Percentiles rank a stretch among this genome's conserved stretches.
phyloP scores from a whole-genome alignment of 2,329 filamentous ascomycete genomes.

The Cyphellophora attinorum region DNA sequence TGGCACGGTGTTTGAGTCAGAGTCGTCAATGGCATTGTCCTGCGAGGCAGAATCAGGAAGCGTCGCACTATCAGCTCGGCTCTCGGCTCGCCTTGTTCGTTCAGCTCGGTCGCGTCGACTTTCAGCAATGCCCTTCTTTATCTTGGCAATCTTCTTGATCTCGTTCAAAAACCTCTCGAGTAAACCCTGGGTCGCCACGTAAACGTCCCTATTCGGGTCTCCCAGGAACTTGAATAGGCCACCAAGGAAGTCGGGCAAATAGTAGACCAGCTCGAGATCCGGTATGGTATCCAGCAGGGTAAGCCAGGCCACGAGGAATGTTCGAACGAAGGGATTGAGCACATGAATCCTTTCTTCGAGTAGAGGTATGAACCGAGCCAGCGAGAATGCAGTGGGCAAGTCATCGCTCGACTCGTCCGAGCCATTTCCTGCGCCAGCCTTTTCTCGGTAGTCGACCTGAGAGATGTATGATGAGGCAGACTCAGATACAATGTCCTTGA shows the following conservation, averaged over 20 bases:
- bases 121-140: slow-evolving; percentile 86
- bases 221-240: slow-evolving; percentile 87
- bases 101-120: slow-evolving; percentile 60
- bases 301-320: slow-evolving; percentile 94
- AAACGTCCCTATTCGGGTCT: slow-evolving; percentile 87
- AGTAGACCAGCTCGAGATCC: slow-evolving; percentile 87
- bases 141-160: slow-evolving; percentile 85
- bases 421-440: slow-evolving; percentile 29
- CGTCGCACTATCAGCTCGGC: slow-evolving; percentile 23
- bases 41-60: slow-evolving; percentile 9
- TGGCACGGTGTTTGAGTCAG: slow-evolving; percentile 40
- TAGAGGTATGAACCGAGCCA: slow-evolving; percentile 82
- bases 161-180: slow-evolving; percentile 85
- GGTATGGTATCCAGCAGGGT: slow-evolving; percentile 91
- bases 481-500: slow-evolving; percentile 94
- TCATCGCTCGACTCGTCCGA: slow-evolving; percentile 29
- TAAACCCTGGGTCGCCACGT: slow-evolving; percentile 79
- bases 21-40: slow-evolving; percentile 24
- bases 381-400: slow-evolving; percentile 82
- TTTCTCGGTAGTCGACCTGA: slow-evolving; percentile 59
- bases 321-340: slow-evolving; percentile 86
- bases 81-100: slow-evolving; percentile 8
- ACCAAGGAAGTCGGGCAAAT: slow-evolving; percentile 81
- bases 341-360: slow-evolving; percentile 91
- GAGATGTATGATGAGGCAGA: slow-evolving; percentile 93